Evolutionary conservation across 1,284 basidiomycete genomes (phyloP), one percentile per base, ranked within the genome.

Genomic region (Melanopsichium pennsylvanicum): DNA sequence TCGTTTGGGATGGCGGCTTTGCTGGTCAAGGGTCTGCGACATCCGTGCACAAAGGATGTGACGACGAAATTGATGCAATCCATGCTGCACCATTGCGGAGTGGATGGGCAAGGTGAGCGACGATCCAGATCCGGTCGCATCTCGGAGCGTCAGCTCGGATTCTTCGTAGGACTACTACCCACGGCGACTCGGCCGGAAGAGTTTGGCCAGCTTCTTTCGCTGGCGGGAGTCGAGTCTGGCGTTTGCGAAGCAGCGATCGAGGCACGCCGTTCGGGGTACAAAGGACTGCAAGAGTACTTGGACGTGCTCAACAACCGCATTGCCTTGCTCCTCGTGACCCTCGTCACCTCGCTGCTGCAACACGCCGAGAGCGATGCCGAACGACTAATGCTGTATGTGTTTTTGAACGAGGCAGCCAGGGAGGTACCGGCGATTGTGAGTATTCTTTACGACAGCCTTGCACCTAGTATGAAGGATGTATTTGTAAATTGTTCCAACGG

Each of bases 381-480:
- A 34, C 37, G 56, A 22, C 54, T 76, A n/a, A 36, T 73, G 40
- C 57, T 78, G 34, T 78, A 71, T 48, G 54, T 57, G 16, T 76
- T 75, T 58, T 56, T 78, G 15, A 72, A 73, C 38, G 76, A 78
- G 42, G 60, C 72, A 19, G 72, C 75, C 13, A 59, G 49, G 16
- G 54, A 72, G 32, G 51, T 64, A n/a, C 76, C 76, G 2, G 74
- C 74, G 8, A 75, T 76, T 43, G 73, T 78, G 36, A 76, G 75
- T 38, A 78, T 78, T 33, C 63, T 78, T 21, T 76, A 76, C 57
- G 75, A 78, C 45, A 72, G 60, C 26, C 56, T 78, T 21, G 62
- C 69, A 5, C 67, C 70, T 2, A 60, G 62, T 34, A 75, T 78
- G 67, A 72, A 67, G 36, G 75, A 75, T 19, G 55, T 75, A 16